Evolutionary conservation across 208 protist genomes (phyloP).

Genomic region (Herpetomonas samuelpessoai): DNA sequence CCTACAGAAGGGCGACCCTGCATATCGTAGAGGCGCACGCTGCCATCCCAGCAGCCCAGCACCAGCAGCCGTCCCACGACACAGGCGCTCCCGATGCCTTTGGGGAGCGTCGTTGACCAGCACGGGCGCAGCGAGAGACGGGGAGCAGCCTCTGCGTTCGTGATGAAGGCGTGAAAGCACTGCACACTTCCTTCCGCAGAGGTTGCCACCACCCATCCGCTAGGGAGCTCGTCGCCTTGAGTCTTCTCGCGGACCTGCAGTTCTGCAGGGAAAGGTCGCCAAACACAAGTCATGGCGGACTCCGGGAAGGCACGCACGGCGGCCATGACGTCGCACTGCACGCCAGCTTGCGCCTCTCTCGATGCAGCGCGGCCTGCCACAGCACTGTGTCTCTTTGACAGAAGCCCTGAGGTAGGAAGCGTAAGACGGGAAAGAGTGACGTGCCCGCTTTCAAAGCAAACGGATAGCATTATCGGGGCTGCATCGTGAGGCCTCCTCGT

Average conservation of each 20-base stretch:
- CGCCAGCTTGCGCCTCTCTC: neutral
- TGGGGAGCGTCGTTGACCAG: slow-evolving; percentile 49
- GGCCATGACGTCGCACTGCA: slow-evolving; percentile 19
- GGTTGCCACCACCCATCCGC: slow-evolving; percentile 35
- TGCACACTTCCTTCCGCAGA: slow-evolving; percentile 70
- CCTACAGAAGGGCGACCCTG: too few relatives aligned
- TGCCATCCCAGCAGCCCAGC: slow-evolving; percentile 74
- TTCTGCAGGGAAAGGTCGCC: slow-evolving; percentile 22
- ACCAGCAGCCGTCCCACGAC: slow-evolving; percentile 52
- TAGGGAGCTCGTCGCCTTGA: neutral
- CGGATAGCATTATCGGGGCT: slow-evolving; percentile 8
- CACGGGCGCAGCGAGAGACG: slow-evolving; percentile 24
- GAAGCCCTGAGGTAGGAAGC: neutral
- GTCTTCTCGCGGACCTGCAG: neutral
- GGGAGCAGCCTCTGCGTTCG: neutral
- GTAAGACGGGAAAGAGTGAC: slow-evolving; percentile 30
- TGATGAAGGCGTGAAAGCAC: slow-evolving; percentile 31
- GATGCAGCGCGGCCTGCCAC: neutral
- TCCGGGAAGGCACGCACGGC: slow-evolving; percentile 69
- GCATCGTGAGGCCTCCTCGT: neutral
- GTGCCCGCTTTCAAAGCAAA: slow-evolving; percentile 80
- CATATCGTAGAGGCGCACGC: slow-evolving; percentile 58
- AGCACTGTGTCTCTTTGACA: neutral
- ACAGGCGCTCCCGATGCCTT: slow-evolving; percentile 59
- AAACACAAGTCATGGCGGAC: slow-evolving; percentile 59